These are phyloP conservation scores for Metschnikowia baotianmanensis DNA, from an alignment of 805 yeast genomes.

Conservation along the genomic window DNA sequence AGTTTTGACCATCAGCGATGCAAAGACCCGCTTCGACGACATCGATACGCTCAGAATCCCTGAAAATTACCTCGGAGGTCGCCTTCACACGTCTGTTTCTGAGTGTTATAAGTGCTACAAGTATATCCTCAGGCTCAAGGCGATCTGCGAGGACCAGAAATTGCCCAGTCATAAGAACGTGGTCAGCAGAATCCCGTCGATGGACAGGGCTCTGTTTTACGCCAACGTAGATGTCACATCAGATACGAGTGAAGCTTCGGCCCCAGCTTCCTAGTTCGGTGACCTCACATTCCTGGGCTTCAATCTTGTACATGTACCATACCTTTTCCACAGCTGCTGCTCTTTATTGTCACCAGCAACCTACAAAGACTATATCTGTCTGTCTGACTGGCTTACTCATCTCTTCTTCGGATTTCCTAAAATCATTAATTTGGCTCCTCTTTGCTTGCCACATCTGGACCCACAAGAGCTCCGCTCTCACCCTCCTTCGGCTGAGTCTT, in stretches of 20 bases:
- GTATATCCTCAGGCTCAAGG: constrained; percentile 16
- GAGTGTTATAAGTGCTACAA: constrained; percentile 17
- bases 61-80: constrained; percentile 7
- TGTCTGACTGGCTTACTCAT: no score
- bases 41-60: constrained; percentile 13
- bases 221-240: constrained; percentile 3
- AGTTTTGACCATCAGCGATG: constrained; percentile 18
- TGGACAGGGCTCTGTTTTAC: constrained; percentile 12
- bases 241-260: no score
- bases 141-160: constrained; percentile 19
- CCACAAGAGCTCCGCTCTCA: no score
- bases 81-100: constrained; percentile 5
- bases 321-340: no score
- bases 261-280: neutral
- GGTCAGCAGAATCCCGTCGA: constrained; percentile 12
- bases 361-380: no score
- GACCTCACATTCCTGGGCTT: no score
- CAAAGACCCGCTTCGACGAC: constrained; percentile 14
- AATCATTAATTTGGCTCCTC: no score
- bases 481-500: no score
- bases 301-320: no score
- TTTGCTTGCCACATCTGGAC: no score
- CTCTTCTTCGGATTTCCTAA: no score
- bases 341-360: no score
- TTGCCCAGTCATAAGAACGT: constrained; percentile 19